Conservation (phyloP, 2,329 filamentous ascomycete genomes). For the Pseudocercospora eumusae region DNA sequence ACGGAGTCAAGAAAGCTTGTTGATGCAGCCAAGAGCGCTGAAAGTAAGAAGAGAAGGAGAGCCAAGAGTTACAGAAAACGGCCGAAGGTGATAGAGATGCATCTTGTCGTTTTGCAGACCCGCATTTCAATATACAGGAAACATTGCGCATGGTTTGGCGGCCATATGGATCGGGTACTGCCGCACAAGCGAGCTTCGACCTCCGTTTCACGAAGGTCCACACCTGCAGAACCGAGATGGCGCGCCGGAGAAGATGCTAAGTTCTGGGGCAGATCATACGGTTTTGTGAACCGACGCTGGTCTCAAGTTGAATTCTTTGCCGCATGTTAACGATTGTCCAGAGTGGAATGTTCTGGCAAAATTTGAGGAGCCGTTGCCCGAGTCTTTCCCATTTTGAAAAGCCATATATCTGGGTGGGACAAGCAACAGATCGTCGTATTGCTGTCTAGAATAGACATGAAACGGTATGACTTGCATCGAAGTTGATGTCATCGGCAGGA, state of each 20-base stretch:
- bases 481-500: background rate
- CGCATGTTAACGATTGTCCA: background rate
- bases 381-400: background rate
- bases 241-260: constrained; percentile 1
- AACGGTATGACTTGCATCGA: background rate
- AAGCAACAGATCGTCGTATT: background rate
- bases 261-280: background rate
- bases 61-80: constrained; percentile 15
- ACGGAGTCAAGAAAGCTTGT: constrained; percentile 15
- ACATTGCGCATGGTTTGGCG: background rate
- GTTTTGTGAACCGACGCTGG: background rate
- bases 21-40: constrained; percentile 6
- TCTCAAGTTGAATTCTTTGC: constrained; percentile 7
- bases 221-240: constrained; percentile 12
- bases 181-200: background rate
- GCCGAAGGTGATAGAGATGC: background rate
- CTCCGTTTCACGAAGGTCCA: background rate
- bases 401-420: constrained; percentile 1
- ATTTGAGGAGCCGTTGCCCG: background rate
- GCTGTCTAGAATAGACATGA: background rate
- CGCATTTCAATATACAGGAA: constrained; percentile 5
- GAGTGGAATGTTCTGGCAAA: background rate
- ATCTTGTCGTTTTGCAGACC: background rate
- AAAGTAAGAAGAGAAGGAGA: constrained; percentile 4
- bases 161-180: background rate